Base-by-base conservation (phyloP, 768 basidiomycete species). In the Calocybe gangraenosa region DNA sequence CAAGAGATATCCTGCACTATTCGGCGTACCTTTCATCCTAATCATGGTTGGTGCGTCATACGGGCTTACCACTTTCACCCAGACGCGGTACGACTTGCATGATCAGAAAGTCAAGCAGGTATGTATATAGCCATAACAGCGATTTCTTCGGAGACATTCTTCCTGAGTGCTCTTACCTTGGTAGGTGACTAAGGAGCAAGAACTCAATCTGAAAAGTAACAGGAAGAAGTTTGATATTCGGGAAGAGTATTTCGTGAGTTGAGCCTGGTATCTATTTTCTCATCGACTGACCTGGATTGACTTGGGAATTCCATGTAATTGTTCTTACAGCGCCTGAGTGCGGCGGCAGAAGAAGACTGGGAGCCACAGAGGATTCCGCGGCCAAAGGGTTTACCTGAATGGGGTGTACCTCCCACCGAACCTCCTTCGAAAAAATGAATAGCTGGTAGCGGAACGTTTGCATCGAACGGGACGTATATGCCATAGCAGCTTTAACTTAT, bases 181-280 rank as follows among this genome's bases (percentile, higher is more conserved):
- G 17, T 50, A 74, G 91, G 64, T 96, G 28, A 76, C 80, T 31
- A 82, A 81, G 50, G 84, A 92, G 60, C 81, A 93, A 53, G 85
- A 89, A 50, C 71, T 94, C 17, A 76, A 81, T 8, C 68, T 93
- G 55, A 74, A 83, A 50, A 78, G 74, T 44, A 66, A 75, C 39
- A 74, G 84, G 65, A 86, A 84, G 68, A 87, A 81, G 69, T 83
- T 96, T 47, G 94, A 98, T 64, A 87, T 96, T 14, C 72, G 91
- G 43, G 95, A 97, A 61, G 94, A 96, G 60, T 99, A 98, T 64
- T 97, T 85, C 60, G 94, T 96, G 66, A 66, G 92, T 82, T 20
- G 19, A 7, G n/a, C n/a, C n/a, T n/a, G n/a, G n/a, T n/a, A n/a
- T n/a, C n/a, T n/a, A n/a, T n/a, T n/a, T 35, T 35, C 14, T 5